phyloP scores from a whole-genome alignment of 441 rosid species.

The Viola pubescens region DNA sequence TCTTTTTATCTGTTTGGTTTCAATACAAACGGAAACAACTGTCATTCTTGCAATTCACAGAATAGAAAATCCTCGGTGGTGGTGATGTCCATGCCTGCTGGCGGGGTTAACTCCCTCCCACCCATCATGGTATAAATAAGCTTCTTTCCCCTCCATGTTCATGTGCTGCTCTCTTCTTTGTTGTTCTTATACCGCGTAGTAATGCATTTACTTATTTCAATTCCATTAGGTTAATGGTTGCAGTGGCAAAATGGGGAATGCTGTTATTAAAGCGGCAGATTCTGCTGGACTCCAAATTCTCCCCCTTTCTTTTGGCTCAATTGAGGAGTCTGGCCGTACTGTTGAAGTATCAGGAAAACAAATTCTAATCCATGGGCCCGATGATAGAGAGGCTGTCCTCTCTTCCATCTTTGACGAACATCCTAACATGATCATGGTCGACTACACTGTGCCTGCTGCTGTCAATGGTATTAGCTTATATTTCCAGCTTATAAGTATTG shows the following conservation, averaged over 20 bases:
- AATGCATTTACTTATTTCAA: constrained; percentile 1
- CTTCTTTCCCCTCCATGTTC: no score
- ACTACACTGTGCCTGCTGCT: constrained; percentile 72
- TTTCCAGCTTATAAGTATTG: no score
- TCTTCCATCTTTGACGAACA: constrained; percentile 42
- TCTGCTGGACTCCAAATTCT: constrained; percentile 71
- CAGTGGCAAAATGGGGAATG: constrained; percentile 80
- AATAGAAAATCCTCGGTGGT: constrained; percentile 3
- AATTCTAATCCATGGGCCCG: constrained; percentile 63
- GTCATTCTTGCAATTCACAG: neutral
- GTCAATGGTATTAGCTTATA: constrained; percentile 53
- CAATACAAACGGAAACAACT: no score
- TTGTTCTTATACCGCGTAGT: neutral
- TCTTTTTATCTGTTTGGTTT: no score
- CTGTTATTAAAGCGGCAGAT: constrained; percentile 75
- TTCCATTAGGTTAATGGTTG: constrained; percentile 64
- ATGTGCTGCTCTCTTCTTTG: neutral
- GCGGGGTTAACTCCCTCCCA: neutral
- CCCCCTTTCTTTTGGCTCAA: constrained; percentile 69
- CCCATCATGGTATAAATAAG: constrained; percentile 21
- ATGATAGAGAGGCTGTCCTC: constrained; percentile 64
- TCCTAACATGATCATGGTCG: constrained; percentile 67
- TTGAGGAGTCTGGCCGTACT: constrained; percentile 46
- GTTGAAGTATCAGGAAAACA: constrained; percentile 62
- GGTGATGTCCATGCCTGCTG: constrained; percentile 17